These are phyloP conservation scores for Salvia sclarea DNA, from an alignment of 305 asterid genomes.

Conservation along the genomic window DNA sequence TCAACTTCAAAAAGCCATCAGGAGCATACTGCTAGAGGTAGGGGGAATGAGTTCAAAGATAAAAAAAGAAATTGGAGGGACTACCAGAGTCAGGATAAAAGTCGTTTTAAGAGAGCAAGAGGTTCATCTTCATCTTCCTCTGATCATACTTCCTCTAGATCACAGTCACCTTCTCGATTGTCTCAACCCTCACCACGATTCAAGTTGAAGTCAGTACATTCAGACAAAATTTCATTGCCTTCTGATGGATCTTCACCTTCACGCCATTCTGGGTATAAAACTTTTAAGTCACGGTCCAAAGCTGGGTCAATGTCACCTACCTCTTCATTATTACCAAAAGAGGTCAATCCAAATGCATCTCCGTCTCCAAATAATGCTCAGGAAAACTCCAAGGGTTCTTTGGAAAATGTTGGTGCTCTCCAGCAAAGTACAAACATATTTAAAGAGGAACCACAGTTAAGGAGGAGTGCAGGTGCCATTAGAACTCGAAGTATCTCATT, in stretches of 20 bases:
- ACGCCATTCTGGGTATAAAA: conserved; percentile 31
- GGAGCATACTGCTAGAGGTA: conserved; percentile 22
- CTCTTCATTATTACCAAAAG: conserved; percentile 21
- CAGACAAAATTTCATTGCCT: conserved; percentile 14
- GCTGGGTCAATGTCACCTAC: conserved; percentile 32
- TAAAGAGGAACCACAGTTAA: conserved; percentile 25
- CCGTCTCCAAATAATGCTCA: conserved; percentile 25
- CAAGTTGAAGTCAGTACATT: conserved; percentile 25
- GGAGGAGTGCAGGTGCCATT: conserved; percentile 1
- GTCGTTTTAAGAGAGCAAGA: conserved; percentile 29
- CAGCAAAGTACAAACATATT: conserved; percentile 19
- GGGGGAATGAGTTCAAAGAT: conserved; percentile 22
- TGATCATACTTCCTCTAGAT: conserved; percentile 37
- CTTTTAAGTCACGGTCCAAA: conserved; percentile 16
- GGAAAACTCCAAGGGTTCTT: conserved; percentile 26
- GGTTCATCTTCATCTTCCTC: conserved; percentile 39
- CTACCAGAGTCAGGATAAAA: conserved; percentile 26
- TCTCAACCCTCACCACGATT: conserved; percentile 27
- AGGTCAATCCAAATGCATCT: conserved; percentile 12
- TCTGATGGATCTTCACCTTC: conserved; percentile 37
- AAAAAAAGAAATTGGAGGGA: conserved; percentile 28
- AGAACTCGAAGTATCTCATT: conserved; percentile 17
- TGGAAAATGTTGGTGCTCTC: conserved; percentile 29
- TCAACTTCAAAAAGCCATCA: conserved; percentile 28
- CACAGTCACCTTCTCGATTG: conserved; percentile 30